Percentiles rank a stretch among this genome's conserved stretches.
phyloP scores from a whole-genome alignment of 768 basidiomycete genomes.

The Podaxis mareebaensis region DNA sequence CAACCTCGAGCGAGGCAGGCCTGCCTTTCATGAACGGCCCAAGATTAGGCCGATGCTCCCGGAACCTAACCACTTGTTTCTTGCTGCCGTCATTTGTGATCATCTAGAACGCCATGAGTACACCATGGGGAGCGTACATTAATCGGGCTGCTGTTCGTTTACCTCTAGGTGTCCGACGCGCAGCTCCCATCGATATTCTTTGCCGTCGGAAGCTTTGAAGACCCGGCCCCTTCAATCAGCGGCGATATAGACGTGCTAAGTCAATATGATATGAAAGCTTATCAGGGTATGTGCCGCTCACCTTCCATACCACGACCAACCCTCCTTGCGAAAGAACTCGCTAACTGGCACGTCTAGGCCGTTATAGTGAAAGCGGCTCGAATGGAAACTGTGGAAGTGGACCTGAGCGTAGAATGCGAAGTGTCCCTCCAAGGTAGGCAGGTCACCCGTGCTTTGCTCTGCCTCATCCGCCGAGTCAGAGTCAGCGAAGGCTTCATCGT shows the following conservation, averaged over 20 bases:
- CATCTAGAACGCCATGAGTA: conserved; percentile 14
- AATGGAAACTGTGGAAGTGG: conserved; percentile 15
- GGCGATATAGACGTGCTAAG: neutral
- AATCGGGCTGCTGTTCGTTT: neutral
- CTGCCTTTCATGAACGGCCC: conserved; percentile 13
- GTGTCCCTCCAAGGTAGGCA: neutral
- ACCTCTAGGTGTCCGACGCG: conserved; percentile 22
- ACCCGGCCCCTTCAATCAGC: conserved; percentile 15
- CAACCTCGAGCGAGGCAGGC: conserved; percentile 28
- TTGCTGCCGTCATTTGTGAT: conserved; percentile 21
- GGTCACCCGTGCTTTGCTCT: neutral
- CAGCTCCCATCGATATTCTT: conserved; percentile 34
- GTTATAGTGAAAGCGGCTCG: conserved; percentile 1
- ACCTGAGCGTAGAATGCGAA: conserved; percentile 17
- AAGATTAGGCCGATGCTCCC: conserved; percentile 15
- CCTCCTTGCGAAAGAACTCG: conserved; percentile 10
- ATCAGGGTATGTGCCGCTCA: neutral
- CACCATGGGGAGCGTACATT: too few species aligned
- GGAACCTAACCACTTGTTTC: conserved; percentile 22
- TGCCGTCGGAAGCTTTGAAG: conserved; percentile 22
- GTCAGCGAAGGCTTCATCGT: neutral
- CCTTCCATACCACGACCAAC: conserved; percentile 18
- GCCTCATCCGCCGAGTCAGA: neutral
- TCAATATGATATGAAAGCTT: neutral
- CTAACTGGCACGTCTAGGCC: conserved; percentile 4